Evolutionary conservation across 2,329 filamentous ascomycete genomes (phyloP).

Genomic region (Claviceps africana): DNA sequence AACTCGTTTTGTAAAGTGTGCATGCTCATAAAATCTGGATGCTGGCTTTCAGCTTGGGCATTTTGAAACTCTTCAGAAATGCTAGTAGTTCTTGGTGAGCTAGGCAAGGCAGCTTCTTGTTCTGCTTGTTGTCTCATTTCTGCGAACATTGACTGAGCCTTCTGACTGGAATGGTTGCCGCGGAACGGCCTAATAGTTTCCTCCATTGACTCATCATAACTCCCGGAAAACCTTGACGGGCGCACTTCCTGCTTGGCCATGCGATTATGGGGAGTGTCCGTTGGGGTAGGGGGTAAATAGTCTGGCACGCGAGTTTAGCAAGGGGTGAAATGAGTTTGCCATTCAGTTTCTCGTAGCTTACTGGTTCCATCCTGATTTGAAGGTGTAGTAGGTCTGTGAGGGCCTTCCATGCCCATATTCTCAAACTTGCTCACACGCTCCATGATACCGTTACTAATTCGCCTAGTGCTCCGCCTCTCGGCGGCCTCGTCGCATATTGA

Average conservation of each 20-base stretch:
- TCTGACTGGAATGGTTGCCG: slow-evolving; percentile 26
- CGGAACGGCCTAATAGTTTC: slow-evolving; percentile 47
- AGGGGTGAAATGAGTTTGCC: background rate
- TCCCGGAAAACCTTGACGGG: slow-evolving; percentile 40
- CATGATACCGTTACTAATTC: slow-evolving; percentile 48
- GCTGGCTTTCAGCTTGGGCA: slow-evolving; percentile 37
- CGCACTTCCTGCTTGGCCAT: slow-evolving; percentile 27
- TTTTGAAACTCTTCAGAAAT: slow-evolving; percentile 33
- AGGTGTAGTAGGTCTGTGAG: slow-evolving; percentile 46
- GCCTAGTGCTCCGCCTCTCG: slow-evolving; percentile 26
- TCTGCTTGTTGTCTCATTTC: slow-evolving; percentile 45
- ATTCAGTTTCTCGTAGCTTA: slow-evolving; percentile 24
- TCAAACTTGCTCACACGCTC: slow-evolving; percentile 48
- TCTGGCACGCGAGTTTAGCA: slow-evolving; percentile 23
- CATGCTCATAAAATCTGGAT: slow-evolving; percentile 43
- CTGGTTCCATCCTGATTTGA: slow-evolving; percentile 44
- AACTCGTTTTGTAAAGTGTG: slow-evolving; percentile 33
- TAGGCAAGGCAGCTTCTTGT: slow-evolving; percentile 34
- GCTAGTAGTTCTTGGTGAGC: slow-evolving; percentile 38
- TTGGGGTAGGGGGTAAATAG: slow-evolving; percentile 54
- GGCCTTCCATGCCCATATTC: slow-evolving; percentile 30
- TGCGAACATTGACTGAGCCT: slow-evolving; percentile 40
- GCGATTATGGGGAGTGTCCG: slow-evolving; percentile 44
- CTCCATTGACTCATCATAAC: slow-evolving; percentile 52
- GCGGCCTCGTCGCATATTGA: slow-evolving; percentile 31